Evolutionary conservation across 345 rosid species (phyloP).

Genomic region (Cochlearia excelsa): DNA sequence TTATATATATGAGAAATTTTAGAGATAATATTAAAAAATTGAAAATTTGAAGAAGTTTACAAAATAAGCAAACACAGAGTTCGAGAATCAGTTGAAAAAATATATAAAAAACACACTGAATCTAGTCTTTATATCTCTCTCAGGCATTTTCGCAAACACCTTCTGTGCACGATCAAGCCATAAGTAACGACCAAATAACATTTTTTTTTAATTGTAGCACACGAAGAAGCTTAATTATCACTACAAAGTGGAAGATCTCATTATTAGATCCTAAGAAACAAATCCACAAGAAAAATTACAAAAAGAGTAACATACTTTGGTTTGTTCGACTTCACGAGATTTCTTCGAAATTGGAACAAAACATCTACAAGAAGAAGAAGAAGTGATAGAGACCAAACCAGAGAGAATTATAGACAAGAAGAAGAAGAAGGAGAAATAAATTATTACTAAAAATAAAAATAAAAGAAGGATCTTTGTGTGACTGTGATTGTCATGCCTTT

Average conservation of each 20-base stretch:
- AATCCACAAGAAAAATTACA: conserved; percentile 23
- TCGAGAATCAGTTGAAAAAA: conserved; percentile 40
- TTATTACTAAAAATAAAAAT: too few species aligned
- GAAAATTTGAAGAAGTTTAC: conserved; percentile 18
- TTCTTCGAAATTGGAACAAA: conserved; percentile 18
- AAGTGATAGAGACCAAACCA: too few species aligned
- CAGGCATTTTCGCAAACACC: conserved; percentile 34
- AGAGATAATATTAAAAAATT: conserved; percentile 12
- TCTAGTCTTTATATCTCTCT: conserved; percentile 40
- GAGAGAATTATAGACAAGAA: too few species aligned
- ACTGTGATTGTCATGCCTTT: too few species aligned
- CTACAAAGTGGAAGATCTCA: conserved; percentile 45
- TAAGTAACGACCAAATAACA: conserved; percentile 4
- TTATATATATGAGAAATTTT: conserved; percentile 22
- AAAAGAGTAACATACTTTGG: conserved; percentile 44
- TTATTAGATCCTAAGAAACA: conserved; percentile 46
- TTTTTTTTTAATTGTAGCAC: conserved; percentile 20
- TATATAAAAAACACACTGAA: conserved; percentile 58
- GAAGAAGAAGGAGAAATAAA: too few species aligned
- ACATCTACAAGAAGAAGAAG: too few species aligned
- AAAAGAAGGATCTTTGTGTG: too few species aligned
- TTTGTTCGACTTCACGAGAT: conserved; percentile 42
- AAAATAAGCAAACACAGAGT: conserved; percentile 48
- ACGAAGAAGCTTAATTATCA: conserved; percentile 33
- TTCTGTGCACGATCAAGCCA: conserved; percentile 29